Evolutionary conservation across 2,329 filamentous ascomycete species (phyloP), one percentile per base, ranked within the genome.

Genomic region (Phaeosphaeriaceae sp.): DNA sequence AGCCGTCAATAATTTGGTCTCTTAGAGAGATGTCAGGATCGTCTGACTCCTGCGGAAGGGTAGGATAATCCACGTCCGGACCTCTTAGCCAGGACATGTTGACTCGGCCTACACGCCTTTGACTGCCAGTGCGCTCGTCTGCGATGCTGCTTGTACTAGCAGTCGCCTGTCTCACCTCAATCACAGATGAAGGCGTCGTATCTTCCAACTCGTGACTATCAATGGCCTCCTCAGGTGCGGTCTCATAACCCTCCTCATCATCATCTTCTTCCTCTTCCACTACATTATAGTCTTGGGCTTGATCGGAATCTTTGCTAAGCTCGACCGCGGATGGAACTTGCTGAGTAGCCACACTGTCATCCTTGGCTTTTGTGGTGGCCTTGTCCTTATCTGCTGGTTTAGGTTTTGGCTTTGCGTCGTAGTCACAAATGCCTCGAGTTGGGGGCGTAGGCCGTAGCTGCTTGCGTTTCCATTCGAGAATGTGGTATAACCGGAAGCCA

Each of bases 401-500:
- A 15, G 48, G 36, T 48, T 44, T 60, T 3, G 58, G 51, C 40
- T 63, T 67, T 20, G 85, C 69, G 45, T 88, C 83, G 4, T 88
- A 80, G 70, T 96, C 93, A 3, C 86, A 88, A 66, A 87, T 84
- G 17, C 84, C 82, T 0, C 93, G 92, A 7, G 86, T 81, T 3
- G 91, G 90, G 5, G 93, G 93, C 2, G 80, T 84, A 1, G 92
- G 92, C 13, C 86, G 77, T 60, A 97, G 80, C 7, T 81, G 79
- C 65, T 86, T 82, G 17, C 93, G 84, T 67, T 90, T 86, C 50
- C 85, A 79, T 56, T 97, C 89, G 46, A 97, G 80, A 1, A 85
- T 83, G 58, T 91, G 82, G 69, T 87, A 96, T 1, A 97, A 80
- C 55, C 91, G 89, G 11, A 94, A 76, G 13, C 90, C 89, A 27